These are phyloP conservation scores for Porpolomopsis calyptriformis DNA, from an alignment of 768 basidiomycete species.

Conservation along the genomic window DNA sequence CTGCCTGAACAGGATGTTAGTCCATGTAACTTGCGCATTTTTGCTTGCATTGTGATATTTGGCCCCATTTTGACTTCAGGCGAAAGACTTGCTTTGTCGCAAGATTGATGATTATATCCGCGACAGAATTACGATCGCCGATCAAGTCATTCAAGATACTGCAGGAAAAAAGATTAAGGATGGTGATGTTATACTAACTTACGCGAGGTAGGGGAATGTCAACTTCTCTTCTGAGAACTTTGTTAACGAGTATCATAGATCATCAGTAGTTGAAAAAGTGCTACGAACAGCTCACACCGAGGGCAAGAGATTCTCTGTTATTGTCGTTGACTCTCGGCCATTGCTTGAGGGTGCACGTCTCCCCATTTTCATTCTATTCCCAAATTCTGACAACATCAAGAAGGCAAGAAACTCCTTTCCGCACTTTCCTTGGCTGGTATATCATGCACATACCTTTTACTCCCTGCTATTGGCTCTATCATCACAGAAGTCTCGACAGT, in stretches of 20 bases:
- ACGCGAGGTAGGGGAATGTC: conserved; percentile 69
- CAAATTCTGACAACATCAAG: not conserved
- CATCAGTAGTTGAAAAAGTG: conserved; percentile 89
- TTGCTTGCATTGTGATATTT: conserved; percentile 5
- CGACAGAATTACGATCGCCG: conserved; percentile 88
- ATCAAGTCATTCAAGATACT: conserved; percentile 82
- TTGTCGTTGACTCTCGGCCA: conserved; percentile 91
- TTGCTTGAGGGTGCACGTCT: conserved; percentile 65
- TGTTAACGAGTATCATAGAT: conserved; percentile 35
- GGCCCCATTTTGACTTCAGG: conserved; percentile 40
- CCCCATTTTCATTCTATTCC: conserved; percentile 1
- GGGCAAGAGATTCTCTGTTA: conserved; percentile 76
- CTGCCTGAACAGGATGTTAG: conserved; percentile 87
- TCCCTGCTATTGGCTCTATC: conserved; percentile 72
- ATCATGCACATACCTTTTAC: conserved; percentile 84
- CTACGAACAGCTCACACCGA: conserved; percentile 64
- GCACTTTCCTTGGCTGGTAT: conserved; percentile 42
- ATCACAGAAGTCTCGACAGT: conserved; percentile 77
- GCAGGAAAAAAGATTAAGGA: conserved; percentile 91
- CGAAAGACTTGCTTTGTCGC: conserved; percentile 71
- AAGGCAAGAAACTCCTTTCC: conserved; percentile 71
- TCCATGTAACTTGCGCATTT: conserved; percentile 3
- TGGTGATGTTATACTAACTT: conserved; percentile 87
- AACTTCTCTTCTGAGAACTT: not conserved
- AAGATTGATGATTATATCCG: conserved; percentile 91